Evolutionary conservation across 139 green algal genomes (phyloP).

Genomic region (Coelastrella sp.): DNA sequence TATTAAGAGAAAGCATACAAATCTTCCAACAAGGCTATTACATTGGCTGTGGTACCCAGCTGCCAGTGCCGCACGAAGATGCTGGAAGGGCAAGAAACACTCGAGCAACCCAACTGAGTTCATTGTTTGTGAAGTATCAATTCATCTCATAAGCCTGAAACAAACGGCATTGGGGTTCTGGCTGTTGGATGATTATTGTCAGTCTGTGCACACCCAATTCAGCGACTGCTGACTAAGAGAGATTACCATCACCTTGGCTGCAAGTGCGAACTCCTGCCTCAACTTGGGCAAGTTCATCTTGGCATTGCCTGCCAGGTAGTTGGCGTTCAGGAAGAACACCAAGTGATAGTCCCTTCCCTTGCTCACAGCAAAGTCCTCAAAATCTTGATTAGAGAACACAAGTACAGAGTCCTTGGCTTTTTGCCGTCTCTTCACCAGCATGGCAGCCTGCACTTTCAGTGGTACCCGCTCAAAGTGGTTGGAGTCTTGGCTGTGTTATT

Average conservation of each 20-base stretch:
- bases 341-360: slow-evolving; percentile 44
- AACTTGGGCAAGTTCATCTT: slow-evolving; percentile 33
- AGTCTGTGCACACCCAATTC: neutral
- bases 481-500: neutral
- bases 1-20: too few relatives aligned
- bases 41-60: neutral
- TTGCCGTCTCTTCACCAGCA: neutral
- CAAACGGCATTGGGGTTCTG: neutral
- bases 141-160: neutral
- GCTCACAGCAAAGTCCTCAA: slow-evolving; percentile 31
- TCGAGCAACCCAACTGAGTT: neutral
- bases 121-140: neutral
- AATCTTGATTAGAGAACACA: neutral
- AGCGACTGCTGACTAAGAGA: neutral
- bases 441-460: neutral
- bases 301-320: slow-evolving; percentile 16
- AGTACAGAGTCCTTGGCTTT: slow-evolving; percentile 29
- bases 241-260: slow-evolving; percentile 34
- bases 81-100: too few relatives aligned
- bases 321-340: slow-evolving; percentile 47
- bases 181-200: neutral
- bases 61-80: neutral
- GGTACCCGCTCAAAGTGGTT: neutral
- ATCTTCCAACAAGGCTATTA: too few relatives aligned
- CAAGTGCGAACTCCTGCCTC: slow-evolving; percentile 44